Base-by-base conservation (phyloP, 192 early-diverging fungal species). In the Oehlia diaphana region DNA sequence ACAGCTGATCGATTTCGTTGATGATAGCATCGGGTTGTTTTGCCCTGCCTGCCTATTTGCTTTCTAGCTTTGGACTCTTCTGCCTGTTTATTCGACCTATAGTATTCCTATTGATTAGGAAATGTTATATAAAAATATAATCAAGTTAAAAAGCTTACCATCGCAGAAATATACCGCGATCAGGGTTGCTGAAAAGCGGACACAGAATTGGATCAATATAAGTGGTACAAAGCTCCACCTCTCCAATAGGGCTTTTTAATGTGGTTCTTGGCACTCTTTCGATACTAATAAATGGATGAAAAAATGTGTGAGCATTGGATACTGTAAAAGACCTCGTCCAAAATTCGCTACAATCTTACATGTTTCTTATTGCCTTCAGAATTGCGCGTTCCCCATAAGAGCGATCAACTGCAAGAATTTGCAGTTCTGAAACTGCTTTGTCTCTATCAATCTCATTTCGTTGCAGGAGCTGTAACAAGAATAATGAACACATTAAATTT, bases 121-220 rank as follows among this genome's bases (percentile, higher is more conserved):
- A 63, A 75, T 75, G 50, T 63, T 62, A 63, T 63, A 75, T 75
- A 28, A 75, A 21, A 75, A 75, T 75, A 80, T 73, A 71, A 80
- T 80, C 79, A 71, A 62, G 37, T 75, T 37, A 75, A 75, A 28
- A 35, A 72, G 70, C 73, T 75, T 63, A 75, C 73, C 63, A 77
- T 63, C 14, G 62, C 76, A 77, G 33, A 35, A 82, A 50, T 65
- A 82, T n/a, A 66, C 68, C 72, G 66, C 44, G 35, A 64, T 78
- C 70, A 72, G 81, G 76, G 31, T 81, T 63, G 2, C 31, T 62
- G 74, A 81, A 78, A 53, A 76, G n/a, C 9, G 80, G 65, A 37
- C 68, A 53, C 19, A 76, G 37, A 42, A 78, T 28, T 31, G 81
- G 75, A 64, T 81, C 71, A 21, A 81, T 77, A 53, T 81, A 81